Base-by-base conservation (phyloP, 331 rosid species). In the Rhamnella rubrinervis region DNA sequence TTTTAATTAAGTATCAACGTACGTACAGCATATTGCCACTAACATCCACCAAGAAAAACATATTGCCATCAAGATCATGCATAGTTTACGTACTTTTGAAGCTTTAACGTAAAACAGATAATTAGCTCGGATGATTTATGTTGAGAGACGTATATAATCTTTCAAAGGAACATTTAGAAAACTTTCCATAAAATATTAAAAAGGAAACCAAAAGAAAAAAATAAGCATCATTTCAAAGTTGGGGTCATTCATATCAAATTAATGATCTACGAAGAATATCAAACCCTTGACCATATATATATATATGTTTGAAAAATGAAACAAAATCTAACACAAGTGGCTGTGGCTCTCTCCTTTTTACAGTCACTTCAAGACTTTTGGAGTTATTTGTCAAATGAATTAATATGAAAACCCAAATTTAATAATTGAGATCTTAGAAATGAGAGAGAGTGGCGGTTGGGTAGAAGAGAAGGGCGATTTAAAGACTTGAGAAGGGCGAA, bases 401-500 rank as follows among this genome's bases (percentile, higher is more conserved):
- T 10, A 53, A 71, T 23, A 64, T 66, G 35, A 68, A 50, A 5
- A 20, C 71, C 39, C 52, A 64, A 38, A 31, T 0, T 26, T 59
- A 31, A 47, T 44, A 13, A 38, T 55, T 12, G 3, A 4, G 11
- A 20, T 20, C 10, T 26, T 8, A 49, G 52, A 57, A 25, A 16
- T 31, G 4, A 38, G 61, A 50, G 59, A 64, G 44, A 51, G 38
- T 71, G 62, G 55, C 53, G 55, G 74, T 47, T 21, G 55, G 44
- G 17, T 6, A 15, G 25, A 23, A 39, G 14, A 56, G 14, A 49
- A n/a, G 38, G 40, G 70, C 68, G 28, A 20, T 51, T 62, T 47
- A 44, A 49, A 26, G 70, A 63, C 59, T 46, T 59, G 55, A 63
- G 67, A 71, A 19, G 53, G 70, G 64, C 53, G 74, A 81, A 77